A percentile compares a stretch with the other conserved stretches of the same genome.
These are phyloP conservation scores for Trichoderma sp. DNA, from an alignment of 2,329 filamentous ascomycete species.

Conservation along the genomic window DNA sequence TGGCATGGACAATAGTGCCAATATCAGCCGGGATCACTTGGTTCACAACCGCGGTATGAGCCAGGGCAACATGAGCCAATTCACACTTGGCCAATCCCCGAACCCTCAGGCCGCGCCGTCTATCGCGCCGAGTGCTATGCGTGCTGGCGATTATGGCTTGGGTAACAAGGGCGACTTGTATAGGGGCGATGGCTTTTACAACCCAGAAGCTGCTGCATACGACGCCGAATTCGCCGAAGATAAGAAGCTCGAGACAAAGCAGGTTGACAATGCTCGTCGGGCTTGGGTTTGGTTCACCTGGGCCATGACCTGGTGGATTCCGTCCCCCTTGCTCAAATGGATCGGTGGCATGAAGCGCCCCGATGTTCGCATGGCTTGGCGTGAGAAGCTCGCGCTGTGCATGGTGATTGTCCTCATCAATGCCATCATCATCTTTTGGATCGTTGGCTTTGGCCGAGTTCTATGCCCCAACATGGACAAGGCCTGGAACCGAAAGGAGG, in stretches of 20 bases:
- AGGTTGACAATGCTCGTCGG: constrained; percentile 62
- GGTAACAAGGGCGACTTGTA: constrained; percentile 80
- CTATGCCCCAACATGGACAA: constrained; percentile 92
- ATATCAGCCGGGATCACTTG: constrained; percentile 71
- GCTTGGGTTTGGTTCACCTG: constrained; percentile 82
- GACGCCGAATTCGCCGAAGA: constrained; percentile 77
- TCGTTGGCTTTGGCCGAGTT: constrained; percentile 78
- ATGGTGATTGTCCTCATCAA: constrained; percentile 81
- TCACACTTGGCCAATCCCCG: constrained; percentile 46
- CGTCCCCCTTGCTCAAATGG: constrained; percentile 75
- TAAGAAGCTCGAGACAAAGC: constrained; percentile 71
- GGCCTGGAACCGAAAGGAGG: constrained; percentile 73
- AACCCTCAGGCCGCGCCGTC: constrained; percentile 52
- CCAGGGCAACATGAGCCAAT: constrained; percentile 56
- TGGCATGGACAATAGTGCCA: constrained; percentile 58
- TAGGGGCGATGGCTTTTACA: constrained; percentile 73
- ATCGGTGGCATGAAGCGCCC: constrained; percentile 95
- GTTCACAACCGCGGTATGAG: constrained; percentile 58
- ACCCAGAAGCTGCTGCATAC: constrained; percentile 59
- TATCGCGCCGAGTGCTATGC: constrained; percentile 56
- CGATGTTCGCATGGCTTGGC: constrained; percentile 95
- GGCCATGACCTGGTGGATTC: constrained; percentile 90
- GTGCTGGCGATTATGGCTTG: constrained; percentile 82
- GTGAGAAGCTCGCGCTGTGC: constrained; percentile 86
- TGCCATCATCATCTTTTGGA: constrained; percentile 82